phyloP scores from a whole-genome alignment of 129 eudicot genomes.

The Arctium minus region DNA sequence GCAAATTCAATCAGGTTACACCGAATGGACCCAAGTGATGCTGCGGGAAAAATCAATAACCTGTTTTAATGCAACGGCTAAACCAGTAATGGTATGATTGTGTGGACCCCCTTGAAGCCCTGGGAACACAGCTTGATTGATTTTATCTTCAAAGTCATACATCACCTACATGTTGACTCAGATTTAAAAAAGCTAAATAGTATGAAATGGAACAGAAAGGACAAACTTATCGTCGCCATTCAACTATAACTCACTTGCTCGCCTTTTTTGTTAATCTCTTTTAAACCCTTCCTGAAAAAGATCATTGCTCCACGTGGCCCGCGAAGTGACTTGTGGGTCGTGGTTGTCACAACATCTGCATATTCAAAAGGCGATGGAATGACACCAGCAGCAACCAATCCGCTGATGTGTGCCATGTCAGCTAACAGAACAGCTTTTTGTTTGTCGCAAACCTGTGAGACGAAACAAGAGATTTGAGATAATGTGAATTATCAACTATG shows the following conservation, averaged over 20 bases:
- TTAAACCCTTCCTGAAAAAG: constrained; percentile 90
- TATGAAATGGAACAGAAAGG: neutral
- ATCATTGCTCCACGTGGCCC: constrained; percentile 99
- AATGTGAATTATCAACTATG: neutral
- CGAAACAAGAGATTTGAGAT: constrained; percentile 4
- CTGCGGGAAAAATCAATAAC: constrained; percentile 18
- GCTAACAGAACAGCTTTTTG: constrained; percentile 88
- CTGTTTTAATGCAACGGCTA: constrained; percentile 94
- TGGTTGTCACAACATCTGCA: constrained; percentile 91
- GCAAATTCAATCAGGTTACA: neutral
- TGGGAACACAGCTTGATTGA: constrained; percentile 91
- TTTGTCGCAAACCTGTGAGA: constrained; percentile 77
- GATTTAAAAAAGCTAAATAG: neutral
- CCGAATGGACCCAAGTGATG: neutral
- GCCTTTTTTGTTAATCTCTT: constrained; percentile 86
- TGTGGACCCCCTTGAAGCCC: constrained; percentile 99
- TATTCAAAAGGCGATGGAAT: constrained; percentile 86
- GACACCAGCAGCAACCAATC: constrained; percentile 91
- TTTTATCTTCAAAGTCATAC: constrained; percentile 93
- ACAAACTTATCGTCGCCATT: neutral
- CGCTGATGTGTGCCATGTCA: constrained; percentile 98
- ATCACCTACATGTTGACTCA: constrained; percentile 45
- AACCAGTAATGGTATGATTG: constrained; percentile 83
- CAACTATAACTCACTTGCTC: constrained; percentile 49
- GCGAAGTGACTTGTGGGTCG: constrained; percentile 92